phyloP scores from a whole-genome alignment of 306 rosid genomes.

The Parietaria judaica region DNA sequence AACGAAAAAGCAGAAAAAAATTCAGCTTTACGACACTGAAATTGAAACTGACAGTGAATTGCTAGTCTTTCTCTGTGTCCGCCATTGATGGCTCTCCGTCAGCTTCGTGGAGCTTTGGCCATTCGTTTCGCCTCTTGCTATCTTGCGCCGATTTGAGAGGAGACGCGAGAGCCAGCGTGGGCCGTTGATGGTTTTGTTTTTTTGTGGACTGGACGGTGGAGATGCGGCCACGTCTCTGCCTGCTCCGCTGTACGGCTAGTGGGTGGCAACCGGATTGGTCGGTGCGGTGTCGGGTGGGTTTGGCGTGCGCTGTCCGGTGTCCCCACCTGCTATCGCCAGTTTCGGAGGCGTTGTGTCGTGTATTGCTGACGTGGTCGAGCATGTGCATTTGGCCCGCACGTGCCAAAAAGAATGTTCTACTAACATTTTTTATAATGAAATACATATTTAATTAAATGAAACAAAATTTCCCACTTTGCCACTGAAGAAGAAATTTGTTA shows the following conservation, averaged over 20 bases:
- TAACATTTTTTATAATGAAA: too few relatives aligned
- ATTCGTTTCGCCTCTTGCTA: background rate
- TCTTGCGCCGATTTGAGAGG: background rate
- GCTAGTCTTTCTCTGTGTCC: background rate
- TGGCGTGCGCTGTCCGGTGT: too few relatives aligned
- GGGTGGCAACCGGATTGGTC: conserved; percentile 17
- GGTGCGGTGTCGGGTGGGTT: conserved; percentile 15
- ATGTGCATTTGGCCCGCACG: too few relatives aligned
- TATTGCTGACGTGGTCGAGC: too few relatives aligned
- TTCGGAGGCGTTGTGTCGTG: too few relatives aligned
- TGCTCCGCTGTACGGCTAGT: conserved; percentile 16
- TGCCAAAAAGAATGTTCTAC: background rate
- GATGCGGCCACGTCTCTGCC: conserved; percentile 30
- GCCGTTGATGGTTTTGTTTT: conserved; percentile 12
- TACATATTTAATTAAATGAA: too few relatives aligned
- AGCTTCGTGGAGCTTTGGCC: background rate
- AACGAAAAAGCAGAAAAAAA: conserved; percentile 9
- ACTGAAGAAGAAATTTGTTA: too few relatives aligned
- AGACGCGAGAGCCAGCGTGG: conserved; percentile 17
- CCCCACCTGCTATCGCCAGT: too few relatives aligned
- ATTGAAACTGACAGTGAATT: conserved; percentile 3
- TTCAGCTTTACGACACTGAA: conserved; percentile 31
- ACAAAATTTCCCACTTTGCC: too few relatives aligned
- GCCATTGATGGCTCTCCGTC: conserved; percentile 11
- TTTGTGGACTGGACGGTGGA: conserved; percentile 2